Conservation (phyloP, 208 protist species). For the Strigomonas culicis region DNA sequence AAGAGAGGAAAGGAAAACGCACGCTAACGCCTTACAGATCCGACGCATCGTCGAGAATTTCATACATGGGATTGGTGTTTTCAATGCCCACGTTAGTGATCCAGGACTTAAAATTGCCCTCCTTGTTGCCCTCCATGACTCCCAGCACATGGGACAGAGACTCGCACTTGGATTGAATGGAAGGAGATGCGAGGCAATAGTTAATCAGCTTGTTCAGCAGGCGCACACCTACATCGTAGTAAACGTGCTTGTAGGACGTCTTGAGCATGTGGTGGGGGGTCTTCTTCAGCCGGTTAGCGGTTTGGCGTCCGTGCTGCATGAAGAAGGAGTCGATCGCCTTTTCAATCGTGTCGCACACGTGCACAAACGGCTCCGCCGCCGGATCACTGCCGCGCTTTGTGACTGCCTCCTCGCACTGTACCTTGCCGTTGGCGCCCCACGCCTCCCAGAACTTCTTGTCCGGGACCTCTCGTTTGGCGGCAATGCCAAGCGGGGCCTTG, state of each 20-base stretch:
- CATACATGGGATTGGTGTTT: slow-evolving; percentile 92
- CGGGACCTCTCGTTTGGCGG: slow-evolving; percentile 58
- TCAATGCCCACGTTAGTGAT: slow-evolving; percentile 89
- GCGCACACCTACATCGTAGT: slow-evolving; percentile 69
- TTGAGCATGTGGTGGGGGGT: slow-evolving; percentile 58
- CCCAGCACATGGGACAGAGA: slow-evolving; percentile 34
- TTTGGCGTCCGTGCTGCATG: slow-evolving; percentile 78
- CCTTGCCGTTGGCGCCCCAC: slow-evolving; percentile 55
- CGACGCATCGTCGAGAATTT: slow-evolving; percentile 54
- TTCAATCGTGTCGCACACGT: slow-evolving; percentile 48
- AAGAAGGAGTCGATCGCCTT: slow-evolving; percentile 64
- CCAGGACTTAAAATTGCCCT: slow-evolving; percentile 58
- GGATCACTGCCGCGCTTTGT: slow-evolving; percentile 42
- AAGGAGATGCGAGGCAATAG: slow-evolving; percentile 63
- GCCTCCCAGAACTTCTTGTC: slow-evolving; percentile 71
- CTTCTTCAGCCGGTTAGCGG: slow-evolving; percentile 74
- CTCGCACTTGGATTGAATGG: slow-evolving; percentile 39
- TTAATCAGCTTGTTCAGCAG: slow-evolving; percentile 50
- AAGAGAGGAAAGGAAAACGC: not conserved
- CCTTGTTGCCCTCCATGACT: slow-evolving; percentile 34
- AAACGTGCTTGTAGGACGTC: slow-evolving; percentile 82
- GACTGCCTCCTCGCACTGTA: slow-evolving; percentile 45
- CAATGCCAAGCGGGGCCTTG: slow-evolving; percentile 44
- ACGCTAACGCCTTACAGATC: slow-evolving; percentile 46
- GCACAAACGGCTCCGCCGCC: slow-evolving; percentile 26